Conservation (phyloP, 805 yeast species). For the Yarrowia sp. region DNA sequence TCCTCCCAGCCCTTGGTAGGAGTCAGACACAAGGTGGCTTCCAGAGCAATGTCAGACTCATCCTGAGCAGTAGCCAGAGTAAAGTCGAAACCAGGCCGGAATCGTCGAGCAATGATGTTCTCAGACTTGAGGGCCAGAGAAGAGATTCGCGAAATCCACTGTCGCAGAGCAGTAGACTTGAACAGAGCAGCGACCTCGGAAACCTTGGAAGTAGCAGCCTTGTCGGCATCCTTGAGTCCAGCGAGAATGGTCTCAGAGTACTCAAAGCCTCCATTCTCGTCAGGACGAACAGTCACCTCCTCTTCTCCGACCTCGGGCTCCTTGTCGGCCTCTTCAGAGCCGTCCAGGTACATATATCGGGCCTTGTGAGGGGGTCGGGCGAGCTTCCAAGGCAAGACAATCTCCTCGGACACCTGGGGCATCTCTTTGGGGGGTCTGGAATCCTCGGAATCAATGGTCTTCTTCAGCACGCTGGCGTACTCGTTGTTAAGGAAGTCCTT, state of each 20-base stretch:
- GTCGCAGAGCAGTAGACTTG: conserved; percentile 57
- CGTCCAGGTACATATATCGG: conserved; percentile 78
- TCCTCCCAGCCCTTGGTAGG: conserved; percentile 78
- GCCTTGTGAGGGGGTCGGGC: conserved; percentile 95
- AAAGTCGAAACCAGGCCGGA: conserved; percentile 93
- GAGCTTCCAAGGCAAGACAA: conserved; percentile 75
- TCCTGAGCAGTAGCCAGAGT: conserved; percentile 69
- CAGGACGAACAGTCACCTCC: conserved; percentile 31
- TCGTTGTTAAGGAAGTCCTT: conserved; percentile 57
- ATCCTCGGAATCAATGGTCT: conserved; percentile 54
- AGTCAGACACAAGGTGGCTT: conserved; percentile 77
- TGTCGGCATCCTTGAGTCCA: conserved; percentile 15
- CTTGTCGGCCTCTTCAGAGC: conserved; percentile 36
- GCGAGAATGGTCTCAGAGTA: not conserved
- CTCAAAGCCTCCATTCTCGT: conserved; percentile 18
- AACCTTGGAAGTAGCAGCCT: conserved; percentile 37
- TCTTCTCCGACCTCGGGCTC: conserved; percentile 24
- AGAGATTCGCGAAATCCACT: conserved; percentile 66
- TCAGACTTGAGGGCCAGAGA: conserved; percentile 57
- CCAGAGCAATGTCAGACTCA: conserved; percentile 48
- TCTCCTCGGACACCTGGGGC: conserved; percentile 56
- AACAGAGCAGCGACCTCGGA: conserved; percentile 57
- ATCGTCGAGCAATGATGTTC: conserved; percentile 72
- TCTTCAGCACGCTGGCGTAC: conserved; percentile 48
- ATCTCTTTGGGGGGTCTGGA: conserved; percentile 44